Conservation (phyloP, 2,329 filamentous ascomycete genomes). For the Chaetomium olivaceum region DNA sequence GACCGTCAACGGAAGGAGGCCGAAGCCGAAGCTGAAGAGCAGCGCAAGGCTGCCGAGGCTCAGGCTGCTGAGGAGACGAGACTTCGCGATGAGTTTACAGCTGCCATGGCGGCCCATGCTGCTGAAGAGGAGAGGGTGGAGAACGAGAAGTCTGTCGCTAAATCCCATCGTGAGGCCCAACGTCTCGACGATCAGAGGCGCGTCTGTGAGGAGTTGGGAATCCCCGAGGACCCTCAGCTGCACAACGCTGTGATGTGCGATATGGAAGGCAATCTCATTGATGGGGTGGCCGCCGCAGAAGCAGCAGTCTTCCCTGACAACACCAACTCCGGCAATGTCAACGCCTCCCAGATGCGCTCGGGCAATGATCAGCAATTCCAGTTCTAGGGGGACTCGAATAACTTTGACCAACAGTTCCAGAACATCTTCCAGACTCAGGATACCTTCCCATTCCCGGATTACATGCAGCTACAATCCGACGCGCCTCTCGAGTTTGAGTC, state of each 20-base stretch:
- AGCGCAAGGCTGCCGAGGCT: constrained; percentile 1
- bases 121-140: constrained; percentile 1
- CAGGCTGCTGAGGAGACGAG: background rate
- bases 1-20: background rate
- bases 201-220: background rate
- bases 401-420: constrained; percentile 17
- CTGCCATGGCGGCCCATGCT: background rate
- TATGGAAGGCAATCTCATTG: background rate
- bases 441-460: background rate
- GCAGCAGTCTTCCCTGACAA: background rate
- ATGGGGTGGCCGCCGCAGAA: background rate
- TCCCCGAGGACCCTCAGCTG: background rate
- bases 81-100: background rate
- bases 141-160: background rate
- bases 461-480: background rate
- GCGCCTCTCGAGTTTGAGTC: constrained; percentile 12
- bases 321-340: background rate
- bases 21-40: background rate
- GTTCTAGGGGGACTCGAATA: constrained; percentile 20
- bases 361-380: constrained; percentile 18
- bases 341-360: background rate
- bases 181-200: background rate
- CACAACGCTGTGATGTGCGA: background rate
- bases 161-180: background rate
- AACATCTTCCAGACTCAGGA: background rate